Evolutionary conservation across 2,329 filamentous ascomycete species (phyloP), one percentile per base, ranked within the genome.

Genomic region (Fusarium brachygibbosum): DNA sequence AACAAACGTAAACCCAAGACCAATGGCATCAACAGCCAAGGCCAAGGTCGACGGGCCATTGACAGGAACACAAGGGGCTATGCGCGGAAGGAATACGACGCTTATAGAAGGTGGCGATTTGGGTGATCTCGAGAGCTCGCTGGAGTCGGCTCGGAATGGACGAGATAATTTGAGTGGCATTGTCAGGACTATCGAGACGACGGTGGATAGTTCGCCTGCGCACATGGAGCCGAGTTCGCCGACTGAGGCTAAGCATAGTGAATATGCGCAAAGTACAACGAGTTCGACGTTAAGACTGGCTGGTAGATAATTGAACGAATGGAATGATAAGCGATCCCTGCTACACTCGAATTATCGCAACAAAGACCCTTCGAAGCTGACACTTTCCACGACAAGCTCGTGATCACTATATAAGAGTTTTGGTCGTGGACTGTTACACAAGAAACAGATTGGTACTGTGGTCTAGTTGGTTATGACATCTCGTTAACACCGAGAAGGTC

Each of bases 141-240:
- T 50, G 3, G 48, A 63, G 34, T 6, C 55, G 57, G 1, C 6
- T 53, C 10, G 66, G 64, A 23, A 31, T 68, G 17, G 54, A 51
- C 2, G 46, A 1, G 49, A 45, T 8, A 58, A 49, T 1, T 40
- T 42, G 2, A 59, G 25, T 7, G 70, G 62, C 1, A 74, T 75
- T 4, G 8, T 70, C 0, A 75, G 62, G 13, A 74, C 73, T 1
- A 62, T 72, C 0, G 58, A 73, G 14, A 75, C 73, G 1, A 72
- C 55, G 0, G 64, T 75, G n/a, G 50, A 51, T 6, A 64, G 37
- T 6, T 40, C 46, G 2, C 56, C 67, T 0, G 58, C 29, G 3
- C 61, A 58, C 0, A 14, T 50, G 1, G 45, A 41, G 4, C 37
- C 32, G 2, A 60, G 23, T 5, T 40, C 59, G 3, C 51, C 64